Base-by-base conservation (phyloP, 768 basidiomycete genomes). In the Amylocystis lapponica region DNA sequence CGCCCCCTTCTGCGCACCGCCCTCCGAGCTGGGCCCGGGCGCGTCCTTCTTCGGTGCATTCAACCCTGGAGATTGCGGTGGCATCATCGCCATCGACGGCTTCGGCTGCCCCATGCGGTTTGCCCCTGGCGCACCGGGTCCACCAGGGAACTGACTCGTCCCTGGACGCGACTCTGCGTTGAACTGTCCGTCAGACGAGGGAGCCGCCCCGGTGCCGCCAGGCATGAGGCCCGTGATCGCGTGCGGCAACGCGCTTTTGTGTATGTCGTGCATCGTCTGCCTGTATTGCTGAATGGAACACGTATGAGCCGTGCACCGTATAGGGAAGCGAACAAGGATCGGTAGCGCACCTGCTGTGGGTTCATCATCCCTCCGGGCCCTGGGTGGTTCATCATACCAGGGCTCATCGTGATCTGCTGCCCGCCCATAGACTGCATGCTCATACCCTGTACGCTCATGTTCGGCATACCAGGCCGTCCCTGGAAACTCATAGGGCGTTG, bases 31-130 rank as follows among this genome's bases (percentile, higher is more conserved):
- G 22, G 37, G 39, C 0, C 45, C 39, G 2, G 39, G 51, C 7
- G 47, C 33, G 6, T n/a, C n/a, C n/a, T 39, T 41, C 48, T 59
- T 54, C 29, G 48, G 19, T 10, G 45, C 46, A 27, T 36, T 47
- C 51, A 66, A 66, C 1, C 67, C 70, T 30, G 79, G 75, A 5
- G 77, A 77, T 4, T 76, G 73, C 10, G 74, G 77, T 0, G 76
- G 76, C 59, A 69, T 66, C 73, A 75, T 77, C 13, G 57, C 60
- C 23, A 25, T 20, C 65, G 67, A 70, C 1, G 66, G 56, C 40
- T 68, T 68, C 36, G 57, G 62, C 50, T 56, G 66, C 20, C 48
- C 64, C 51, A 54, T 29, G 43, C 56, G 53, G 48, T 46, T 46
- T 47, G 40, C 39, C 43, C 66, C 47, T 51, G 62, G 45, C 51